Evolutionary conservation across 2,329 filamentous ascomycete genomes (phyloP).

Genomic region (Aureobasidium namibiae): DNA sequence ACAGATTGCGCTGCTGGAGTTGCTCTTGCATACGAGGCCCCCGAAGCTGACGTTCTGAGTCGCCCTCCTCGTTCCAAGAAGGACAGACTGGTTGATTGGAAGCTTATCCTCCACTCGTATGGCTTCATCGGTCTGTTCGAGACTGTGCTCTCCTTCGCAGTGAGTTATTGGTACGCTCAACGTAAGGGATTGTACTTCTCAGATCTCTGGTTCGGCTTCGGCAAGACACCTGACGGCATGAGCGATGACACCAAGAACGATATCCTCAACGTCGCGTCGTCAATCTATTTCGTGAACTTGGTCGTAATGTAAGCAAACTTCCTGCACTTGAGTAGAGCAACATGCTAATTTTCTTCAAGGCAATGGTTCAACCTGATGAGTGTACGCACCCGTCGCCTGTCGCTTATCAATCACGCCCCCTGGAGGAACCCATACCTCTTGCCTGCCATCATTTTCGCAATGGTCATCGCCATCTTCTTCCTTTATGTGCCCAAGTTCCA

Average conservation of each 20-base stretch:
- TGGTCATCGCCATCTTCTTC: constrained; percentile 60
- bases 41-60: constrained; percentile 65
- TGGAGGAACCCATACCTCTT: constrained; percentile 60
- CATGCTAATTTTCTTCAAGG: constrained; percentile 25
- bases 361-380: constrained; percentile 71
- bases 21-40: constrained; percentile 65
- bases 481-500: constrained; percentile 60
- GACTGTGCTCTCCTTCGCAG: constrained; percentile 34
- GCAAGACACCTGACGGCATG: constrained; percentile 40
- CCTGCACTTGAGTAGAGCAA: background rate
- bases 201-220: constrained; percentile 61
- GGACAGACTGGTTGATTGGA: constrained; percentile 65
- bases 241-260: constrained; percentile 44
- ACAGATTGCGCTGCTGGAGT: constrained; percentile 69
- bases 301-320: constrained; percentile 57
- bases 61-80: constrained; percentile 60
- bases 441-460: constrained; percentile 60
- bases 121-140: constrained; percentile 55
- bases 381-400: constrained; percentile 50
- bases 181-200: constrained; percentile 56
- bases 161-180: constrained; percentile 39
- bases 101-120: constrained; percentile 65
- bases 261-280: constrained; percentile 56
- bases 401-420: constrained; percentile 66
- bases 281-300: constrained; percentile 71